phyloP scores from a whole-genome alignment of 768 basidiomycete species.

The Rhizopogon vesiculosus region DNA sequence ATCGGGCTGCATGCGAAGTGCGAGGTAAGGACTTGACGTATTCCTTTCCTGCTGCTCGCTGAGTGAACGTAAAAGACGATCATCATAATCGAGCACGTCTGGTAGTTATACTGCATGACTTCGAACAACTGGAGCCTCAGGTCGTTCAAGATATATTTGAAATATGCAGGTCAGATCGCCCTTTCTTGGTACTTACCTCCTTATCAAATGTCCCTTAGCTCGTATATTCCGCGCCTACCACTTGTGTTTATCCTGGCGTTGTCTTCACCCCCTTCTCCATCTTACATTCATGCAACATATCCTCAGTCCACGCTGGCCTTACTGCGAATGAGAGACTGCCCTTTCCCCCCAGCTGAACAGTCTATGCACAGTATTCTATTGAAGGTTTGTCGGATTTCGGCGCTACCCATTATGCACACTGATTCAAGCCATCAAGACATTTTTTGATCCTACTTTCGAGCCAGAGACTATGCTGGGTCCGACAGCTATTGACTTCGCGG shows the following conservation, averaged over 20 bases:
- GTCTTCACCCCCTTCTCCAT: conserved; percentile 48
- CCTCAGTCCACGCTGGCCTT: conserved; percentile 54
- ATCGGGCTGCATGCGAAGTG: conserved; percentile 33
- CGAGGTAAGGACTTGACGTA: conserved; percentile 30
- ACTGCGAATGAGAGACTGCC: conserved; percentile 48
- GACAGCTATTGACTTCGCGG: conserved; percentile 45
- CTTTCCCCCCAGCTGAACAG: conserved; percentile 41
- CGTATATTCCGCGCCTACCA: conserved; percentile 48
- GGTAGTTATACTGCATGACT: conserved; percentile 63
- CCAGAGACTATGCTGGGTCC: conserved; percentile 63
- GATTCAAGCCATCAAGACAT: conserved; percentile 36
- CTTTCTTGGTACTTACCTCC: not conserved
- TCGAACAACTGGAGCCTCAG: conserved; percentile 62
- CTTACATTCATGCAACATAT: conserved; percentile 57
- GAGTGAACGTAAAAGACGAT: not conserved
- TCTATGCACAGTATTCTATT: conserved; percentile 52
- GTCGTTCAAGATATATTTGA: conserved; percentile 68
- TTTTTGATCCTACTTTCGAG: conserved; percentile 60
- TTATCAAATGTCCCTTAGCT: not conserved
- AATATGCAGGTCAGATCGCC: conserved; percentile 55
- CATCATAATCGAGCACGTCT: conserved; percentile 32
- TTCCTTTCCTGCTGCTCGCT: not conserved
- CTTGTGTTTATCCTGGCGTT: conserved; percentile 62
- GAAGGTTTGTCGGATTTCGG: conserved; percentile 35
- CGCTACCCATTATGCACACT: not conserved